Evolutionary conservation across 2,329 filamentous ascomycete genomes (phyloP).

Genomic region (Apiospora marii): DNA sequence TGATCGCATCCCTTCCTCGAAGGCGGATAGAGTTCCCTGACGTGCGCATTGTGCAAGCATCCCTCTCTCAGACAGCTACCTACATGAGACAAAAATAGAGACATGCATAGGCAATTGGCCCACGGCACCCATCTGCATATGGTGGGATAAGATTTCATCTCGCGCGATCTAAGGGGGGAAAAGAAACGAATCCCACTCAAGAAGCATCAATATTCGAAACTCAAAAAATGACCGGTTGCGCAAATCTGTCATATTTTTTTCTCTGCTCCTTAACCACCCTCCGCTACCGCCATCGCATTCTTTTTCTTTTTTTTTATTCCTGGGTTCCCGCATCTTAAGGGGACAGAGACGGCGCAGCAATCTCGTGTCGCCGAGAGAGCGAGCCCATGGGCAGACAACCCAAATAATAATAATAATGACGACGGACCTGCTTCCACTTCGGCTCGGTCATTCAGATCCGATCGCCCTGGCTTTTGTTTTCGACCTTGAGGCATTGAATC

Average conservation of each 20-base stretch:
- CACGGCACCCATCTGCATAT: conserved; percentile 10
- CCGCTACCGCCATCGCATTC: background rate
- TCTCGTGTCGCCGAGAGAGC: background rate
- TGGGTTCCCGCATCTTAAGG: background rate
- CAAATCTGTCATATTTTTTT: conserved; percentile 15
- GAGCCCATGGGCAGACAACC: too few relatives aligned
- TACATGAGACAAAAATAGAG: conserved; percentile 25
- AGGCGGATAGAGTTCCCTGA: background rate
- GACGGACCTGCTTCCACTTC: too few relatives aligned
- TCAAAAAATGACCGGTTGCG: background rate
- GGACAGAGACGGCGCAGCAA: background rate
- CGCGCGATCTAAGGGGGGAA: conserved; percentile 15
- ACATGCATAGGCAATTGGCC: conserved; percentile 24
- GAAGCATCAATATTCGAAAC: conserved; percentile 17
- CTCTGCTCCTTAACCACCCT: background rate
- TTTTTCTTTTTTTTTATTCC: background rate
- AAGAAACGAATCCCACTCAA: conserved; percentile 9
- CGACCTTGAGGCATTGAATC: background rate
- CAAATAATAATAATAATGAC: too few relatives aligned
- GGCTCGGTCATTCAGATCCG: too few relatives aligned
- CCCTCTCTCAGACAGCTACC: background rate
- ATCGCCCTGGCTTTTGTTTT: background rate
- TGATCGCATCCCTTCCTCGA: background rate
- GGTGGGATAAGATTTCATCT: conserved; percentile 9
- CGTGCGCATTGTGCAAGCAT: conserved; percentile 16